These are phyloP conservation scores for Endoconidiophora laricicola DNA, from an alignment of 2,329 filamentous ascomycete species.

Conservation along the genomic window DNA sequence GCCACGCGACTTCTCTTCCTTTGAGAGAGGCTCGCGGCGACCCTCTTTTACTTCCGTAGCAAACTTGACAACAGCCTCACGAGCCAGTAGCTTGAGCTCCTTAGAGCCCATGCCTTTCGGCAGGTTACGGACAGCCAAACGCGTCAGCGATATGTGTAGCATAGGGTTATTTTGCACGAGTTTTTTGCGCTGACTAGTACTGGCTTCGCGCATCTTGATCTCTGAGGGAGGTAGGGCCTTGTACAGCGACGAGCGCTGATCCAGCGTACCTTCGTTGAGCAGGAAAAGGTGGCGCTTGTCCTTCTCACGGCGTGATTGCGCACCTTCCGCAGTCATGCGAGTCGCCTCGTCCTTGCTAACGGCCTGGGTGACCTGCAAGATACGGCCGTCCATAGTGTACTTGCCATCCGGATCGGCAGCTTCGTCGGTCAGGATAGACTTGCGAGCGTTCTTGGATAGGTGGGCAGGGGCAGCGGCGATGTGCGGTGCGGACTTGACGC, in stretches of 20 bases:
- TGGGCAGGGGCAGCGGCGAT: conserved; percentile 21
- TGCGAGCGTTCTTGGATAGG: conserved; percentile 36
- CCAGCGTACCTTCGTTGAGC: conserved; percentile 69
- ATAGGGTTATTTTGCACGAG: conserved; percentile 83
- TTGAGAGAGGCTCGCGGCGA: conserved; percentile 61
- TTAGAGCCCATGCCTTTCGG: conserved; percentile 71
- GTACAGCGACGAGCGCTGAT: conserved; percentile 61
- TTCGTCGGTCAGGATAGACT: conserved; percentile 79
- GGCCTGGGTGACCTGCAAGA: conserved; percentile 69
- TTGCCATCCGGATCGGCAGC: conserved; percentile 62
- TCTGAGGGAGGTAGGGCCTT: conserved; percentile 61
- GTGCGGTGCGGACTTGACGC: conserved; percentile 59
- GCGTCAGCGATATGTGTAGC: conserved; percentile 74
- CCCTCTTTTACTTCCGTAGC: conserved; percentile 75
- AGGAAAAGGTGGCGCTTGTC: conserved; percentile 87
- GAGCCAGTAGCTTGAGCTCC: conserved; percentile 76
- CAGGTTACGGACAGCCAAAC: conserved; percentile 81
- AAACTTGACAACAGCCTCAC: conserved; percentile 87
- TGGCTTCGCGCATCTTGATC: conserved; percentile 74
- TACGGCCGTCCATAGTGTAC: conserved; percentile 81
- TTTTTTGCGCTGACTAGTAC: conserved; percentile 70
- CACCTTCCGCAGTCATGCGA: conserved; percentile 54
- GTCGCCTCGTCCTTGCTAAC: conserved; percentile 70
- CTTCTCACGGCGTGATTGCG: conserved; percentile 47
- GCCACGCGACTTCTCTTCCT: conserved; percentile 70